phyloP scores from a whole-genome alignment of 2,329 filamentous ascomycete species.

The Plenodomus tracheiphilus region DNA sequence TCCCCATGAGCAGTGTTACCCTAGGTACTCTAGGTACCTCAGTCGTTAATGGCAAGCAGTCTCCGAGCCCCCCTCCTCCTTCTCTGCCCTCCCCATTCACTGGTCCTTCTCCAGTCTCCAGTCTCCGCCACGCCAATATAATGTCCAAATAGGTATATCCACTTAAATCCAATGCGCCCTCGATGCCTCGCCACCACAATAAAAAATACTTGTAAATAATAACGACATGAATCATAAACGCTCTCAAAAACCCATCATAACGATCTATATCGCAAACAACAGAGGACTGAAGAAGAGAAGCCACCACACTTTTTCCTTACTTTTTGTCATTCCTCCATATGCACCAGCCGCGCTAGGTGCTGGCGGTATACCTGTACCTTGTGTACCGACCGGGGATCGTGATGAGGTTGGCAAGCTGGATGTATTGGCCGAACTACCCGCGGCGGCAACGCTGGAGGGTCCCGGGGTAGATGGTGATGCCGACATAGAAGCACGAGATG shows the following conservation, averaged over 20 bases:
- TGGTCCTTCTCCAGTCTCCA: too few relatives aligned
- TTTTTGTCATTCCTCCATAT: constrained; percentile 4
- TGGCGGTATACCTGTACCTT: constrained; percentile 26
- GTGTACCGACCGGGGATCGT: constrained; percentile 13
- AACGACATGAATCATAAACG: constrained; percentile 14
- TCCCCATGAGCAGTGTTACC: too few relatives aligned
- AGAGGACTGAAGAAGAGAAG: constrained; percentile 27
- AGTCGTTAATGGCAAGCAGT: too few relatives aligned
- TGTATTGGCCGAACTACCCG: constrained; percentile 17
- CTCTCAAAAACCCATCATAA: background rate
- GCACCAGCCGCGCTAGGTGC: constrained; percentile 30
- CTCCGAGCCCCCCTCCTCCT: too few relatives aligned
- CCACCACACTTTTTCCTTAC: constrained; percentile 39
- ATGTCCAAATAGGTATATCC: constrained; percentile 1
- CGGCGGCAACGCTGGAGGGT: constrained; percentile 6
- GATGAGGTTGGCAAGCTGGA: constrained; percentile 1
- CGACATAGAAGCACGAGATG: constrained; percentile 6
- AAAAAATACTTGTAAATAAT: background rate
- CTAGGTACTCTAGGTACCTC: too few relatives aligned
- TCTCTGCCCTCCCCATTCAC: too few relatives aligned
- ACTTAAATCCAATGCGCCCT: background rate
- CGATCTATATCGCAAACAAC: constrained; percentile 12
- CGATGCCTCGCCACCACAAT: background rate
- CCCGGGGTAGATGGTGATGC: constrained; percentile 5
- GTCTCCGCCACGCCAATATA: background rate